Base-by-base conservation (phyloP, 371 early-diverging fungal genomes). In the Rhizopus arrhizus region DNA sequence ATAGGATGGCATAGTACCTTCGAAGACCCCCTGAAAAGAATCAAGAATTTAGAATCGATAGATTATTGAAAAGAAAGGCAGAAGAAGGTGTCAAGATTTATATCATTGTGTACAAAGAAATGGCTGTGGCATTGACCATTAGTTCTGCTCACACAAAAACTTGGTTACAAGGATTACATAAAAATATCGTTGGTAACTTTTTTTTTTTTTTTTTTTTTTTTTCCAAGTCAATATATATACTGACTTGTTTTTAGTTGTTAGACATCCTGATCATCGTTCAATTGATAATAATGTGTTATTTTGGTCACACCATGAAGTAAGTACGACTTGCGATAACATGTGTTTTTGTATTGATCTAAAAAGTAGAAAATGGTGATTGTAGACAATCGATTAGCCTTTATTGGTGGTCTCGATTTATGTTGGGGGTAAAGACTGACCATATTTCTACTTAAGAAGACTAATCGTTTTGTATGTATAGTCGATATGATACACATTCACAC, bases 71-170 rank as follows among this genome's bases (percentile, higher is more conserved):
- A 68, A 65, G 84, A 63, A 92, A 93, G 72, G 97, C 97, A 11
- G 81, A 85, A 67, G 86, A 93, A 68, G 96, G 96, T 6, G 89
- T 97, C 46, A 87, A 85, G 77, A 92, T 97, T 58, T 95, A 92
- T 64, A 86, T 97, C 46, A 79, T 93, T 0, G 80, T 97, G 4
- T 97, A 94, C 80, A 93, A 94, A 72, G 96, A 97, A 64, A 83
- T 94, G 58, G 74, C 89, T 0, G 77, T 90, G 9, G 91, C 95
- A 4, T 72, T 97, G 31, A 80, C 92, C 0, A 81, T 91, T 52
- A 83, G 91, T 61, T 93, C 94, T 12, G 83, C 82, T 2, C 89
- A 95, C 62, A 93, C 96, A 13, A 92, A 94, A 70, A 72, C 71
- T 55, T 80, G 84, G 75, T 81, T 97, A 28, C 86, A 88, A 64